Base-by-base conservation (phyloP, 345 rosid species). In the Murraya koenigii region DNA sequence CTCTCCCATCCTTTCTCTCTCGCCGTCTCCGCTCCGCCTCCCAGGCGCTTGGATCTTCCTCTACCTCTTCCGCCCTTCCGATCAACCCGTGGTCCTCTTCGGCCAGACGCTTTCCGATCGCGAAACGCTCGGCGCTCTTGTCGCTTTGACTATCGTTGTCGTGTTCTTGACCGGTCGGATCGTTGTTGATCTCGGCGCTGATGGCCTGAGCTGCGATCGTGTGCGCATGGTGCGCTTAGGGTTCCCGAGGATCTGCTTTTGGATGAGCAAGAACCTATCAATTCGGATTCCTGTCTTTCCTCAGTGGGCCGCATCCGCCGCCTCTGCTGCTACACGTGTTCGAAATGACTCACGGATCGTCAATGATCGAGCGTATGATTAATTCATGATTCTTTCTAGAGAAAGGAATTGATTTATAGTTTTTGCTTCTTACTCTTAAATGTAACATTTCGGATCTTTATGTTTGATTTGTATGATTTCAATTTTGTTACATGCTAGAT, bases 131-230 rank as follows among this genome's bases (percentile, higher is more conserved):
- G 90, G 90, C 30, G 79, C 77, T 5, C 83, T 93, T 69, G 89
- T 87, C 8, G 55, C 90, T 41, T 60, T 78, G 75, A 91, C 97
- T 7, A 74, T 90, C 10, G 85, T 90, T 3, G 94, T 92, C 25
- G 90, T 92, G 75, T 92, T 90, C 77, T 84, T 92, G 89, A 92
- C 97, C 56, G 88, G 94, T 92, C 2, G 97, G 97, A 44, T 92
- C 97, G 41, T 84, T 92, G 52, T 39, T 90, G 79, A 92, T 90
- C 49, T 92, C 94, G 1, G 94, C 93, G 44, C 28, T 84, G 77
- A 82, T 92, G 97, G 55, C 88, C 62, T 94, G 97, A 23, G 78
- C 85, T 7, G 97, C 89, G 20, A 85, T 93, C 23, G 92, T 93
- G 59, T 78, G 69, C 89, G 6, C 98, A 91, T 30, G 98, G 97